These are phyloP conservation scores for Haplosporangium sp. DNA, from an alignment of 371 early-diverging fungal genomes.

Conservation along the genomic window DNA sequence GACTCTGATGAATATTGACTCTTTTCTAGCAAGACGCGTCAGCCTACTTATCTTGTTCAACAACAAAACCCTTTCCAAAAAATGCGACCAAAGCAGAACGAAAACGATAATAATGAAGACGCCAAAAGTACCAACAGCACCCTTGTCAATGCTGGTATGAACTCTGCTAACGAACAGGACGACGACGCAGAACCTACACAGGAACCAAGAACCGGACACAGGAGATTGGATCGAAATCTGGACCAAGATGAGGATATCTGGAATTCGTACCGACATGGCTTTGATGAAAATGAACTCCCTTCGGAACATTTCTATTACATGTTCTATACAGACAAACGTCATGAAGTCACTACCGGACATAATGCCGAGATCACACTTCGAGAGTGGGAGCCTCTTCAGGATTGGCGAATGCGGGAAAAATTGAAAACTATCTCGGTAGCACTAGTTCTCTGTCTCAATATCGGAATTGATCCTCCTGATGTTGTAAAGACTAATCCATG, in stretches of 20 bases:
- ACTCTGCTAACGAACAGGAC: slow-evolving; percentile 49
- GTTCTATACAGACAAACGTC: slow-evolving; percentile 72
- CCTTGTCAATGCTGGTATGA: slow-evolving; percentile 66
- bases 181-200: slow-evolving; percentile 26
- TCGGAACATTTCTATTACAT: slow-evolving; percentile 62
- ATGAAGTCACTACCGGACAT: slow-evolving; percentile 59
- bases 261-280: slow-evolving; percentile 62
- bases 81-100: slow-evolving; percentile 44
- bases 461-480: slow-evolving; percentile 98
- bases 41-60: background rate
- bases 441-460: slow-evolving; percentile 92
- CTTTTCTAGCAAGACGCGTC: background rate
- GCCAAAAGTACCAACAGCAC: slow-evolving; percentile 72
- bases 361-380: slow-evolving; percentile 49
- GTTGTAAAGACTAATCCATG: slow-evolving; percentile 89
- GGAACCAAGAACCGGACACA: slow-evolving; percentile 26
- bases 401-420: slow-evolving; percentile 62
- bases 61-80: background rate
- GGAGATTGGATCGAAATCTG: slow-evolving; percentile 45
- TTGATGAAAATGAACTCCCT: slow-evolving; percentile 66
- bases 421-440: slow-evolving; percentile 65
- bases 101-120: slow-evolving; percentile 63
- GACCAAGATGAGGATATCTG: slow-evolving; percentile 54
- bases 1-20: background rate
- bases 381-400: slow-evolving; percentile 57